phyloP scores from a whole-genome alignment of 2,329 filamentous ascomycete species.

The Verticillium klebahnii region DNA sequence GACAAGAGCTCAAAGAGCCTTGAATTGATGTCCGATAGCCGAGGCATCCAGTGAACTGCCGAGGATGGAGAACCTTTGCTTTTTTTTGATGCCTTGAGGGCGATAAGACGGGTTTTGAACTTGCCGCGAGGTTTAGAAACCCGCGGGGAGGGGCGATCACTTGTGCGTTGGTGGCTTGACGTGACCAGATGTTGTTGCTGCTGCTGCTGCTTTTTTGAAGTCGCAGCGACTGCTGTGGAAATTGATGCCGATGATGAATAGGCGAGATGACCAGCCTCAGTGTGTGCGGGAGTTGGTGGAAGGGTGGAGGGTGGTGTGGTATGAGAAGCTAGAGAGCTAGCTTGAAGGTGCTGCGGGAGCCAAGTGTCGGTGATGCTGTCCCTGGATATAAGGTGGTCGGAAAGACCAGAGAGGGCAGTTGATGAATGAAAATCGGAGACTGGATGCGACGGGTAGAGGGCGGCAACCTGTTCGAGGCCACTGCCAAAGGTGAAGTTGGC shows the following conservation, averaged over 20 bases:
- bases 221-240: not conserved
- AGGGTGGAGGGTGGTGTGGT: not conserved
- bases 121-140: not conserved
- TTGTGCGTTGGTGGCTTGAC: not conserved
- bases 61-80: constrained; percentile 5
- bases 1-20: constrained; percentile 31
- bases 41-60: constrained; percentile 30
- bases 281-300: not conserved
- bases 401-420: constrained; percentile 11
- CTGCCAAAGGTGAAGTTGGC: constrained; percentile 16
- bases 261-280: not conserved
- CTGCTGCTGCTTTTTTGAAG: not conserved
- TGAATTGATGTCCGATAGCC: constrained; percentile 32
- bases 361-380: constrained; percentile 7
- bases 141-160: not conserved
- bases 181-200: not conserved
- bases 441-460: not conserved
- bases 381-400: constrained; percentile 8
- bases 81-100: constrained; percentile 15
- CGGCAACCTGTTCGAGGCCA: constrained; percentile 25
- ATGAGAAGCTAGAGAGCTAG: not conserved
- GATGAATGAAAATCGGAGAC: constrained; percentile 21
- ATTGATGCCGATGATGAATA: not conserved
- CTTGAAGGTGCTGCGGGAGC: constrained; percentile 6
- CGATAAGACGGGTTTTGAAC: constrained; percentile 24